phyloP scores from a whole-genome alignment of 1,284 basidiomycete species.

The Exobasidium rhododendri region DNA sequence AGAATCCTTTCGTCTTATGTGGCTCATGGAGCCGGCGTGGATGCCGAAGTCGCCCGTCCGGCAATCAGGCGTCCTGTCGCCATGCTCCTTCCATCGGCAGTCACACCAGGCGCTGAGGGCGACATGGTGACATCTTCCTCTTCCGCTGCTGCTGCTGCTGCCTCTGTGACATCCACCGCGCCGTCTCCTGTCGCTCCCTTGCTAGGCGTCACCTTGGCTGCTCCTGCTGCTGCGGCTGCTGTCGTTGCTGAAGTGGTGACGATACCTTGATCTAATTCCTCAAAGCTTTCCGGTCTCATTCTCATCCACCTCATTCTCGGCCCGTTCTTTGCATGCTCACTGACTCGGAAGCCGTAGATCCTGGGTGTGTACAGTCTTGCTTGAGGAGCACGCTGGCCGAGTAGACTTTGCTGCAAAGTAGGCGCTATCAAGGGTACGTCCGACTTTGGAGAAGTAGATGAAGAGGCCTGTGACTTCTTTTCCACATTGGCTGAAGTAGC shows the following conservation, averaged over 20 bases:
- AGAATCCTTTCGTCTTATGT: too few relatives aligned
- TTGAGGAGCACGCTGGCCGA: conserved; percentile 36
- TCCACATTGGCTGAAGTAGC: not conserved
- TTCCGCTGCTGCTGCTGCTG: not conserved
- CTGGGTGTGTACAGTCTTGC: conserved; percentile 76
- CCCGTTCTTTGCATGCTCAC: conserved; percentile 70
- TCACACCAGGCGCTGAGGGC: not conserved
- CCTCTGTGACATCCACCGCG: not conserved
- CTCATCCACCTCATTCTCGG: conserved; percentile 96
- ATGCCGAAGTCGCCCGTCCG: not conserved
- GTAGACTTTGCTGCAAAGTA: conserved; percentile 32
- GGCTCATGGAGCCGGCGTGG: not conserved
- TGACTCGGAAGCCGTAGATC: conserved; percentile 76
- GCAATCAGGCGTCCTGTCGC: conserved; percentile 8
- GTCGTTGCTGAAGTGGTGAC: not conserved
- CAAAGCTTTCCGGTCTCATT: conserved; percentile 71
- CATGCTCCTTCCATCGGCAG: conserved; percentile 5
- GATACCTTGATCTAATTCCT: conserved; percentile 66
- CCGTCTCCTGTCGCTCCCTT: not conserved
- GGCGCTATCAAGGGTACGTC: not conserved
- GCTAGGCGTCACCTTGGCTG: not conserved
- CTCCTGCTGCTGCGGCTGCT: not conserved
- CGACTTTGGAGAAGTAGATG: conserved; percentile 8
- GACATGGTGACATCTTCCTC: not conserved
- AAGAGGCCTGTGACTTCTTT: not conserved